phyloP scores from a whole-genome alignment of 108 stramenopile species.

The Skeletonema potamos region DNA sequence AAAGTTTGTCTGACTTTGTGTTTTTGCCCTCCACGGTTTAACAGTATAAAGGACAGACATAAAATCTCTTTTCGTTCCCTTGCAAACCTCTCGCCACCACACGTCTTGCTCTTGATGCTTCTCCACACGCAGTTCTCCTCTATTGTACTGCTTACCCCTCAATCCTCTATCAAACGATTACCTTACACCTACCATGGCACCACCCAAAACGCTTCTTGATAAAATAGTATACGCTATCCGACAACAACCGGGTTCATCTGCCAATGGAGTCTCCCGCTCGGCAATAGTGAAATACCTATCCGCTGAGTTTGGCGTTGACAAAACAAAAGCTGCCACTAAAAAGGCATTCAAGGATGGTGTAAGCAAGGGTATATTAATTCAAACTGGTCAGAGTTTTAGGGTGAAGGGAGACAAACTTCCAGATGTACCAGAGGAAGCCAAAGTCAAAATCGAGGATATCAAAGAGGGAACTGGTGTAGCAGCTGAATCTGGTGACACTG shows the following conservation, averaged over 20 bases:
- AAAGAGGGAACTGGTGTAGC: slow-evolving; percentile 30
- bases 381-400: slow-evolving; percentile 76
- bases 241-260: slow-evolving; percentile 19
- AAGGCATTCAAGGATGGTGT: slow-evolving; percentile 77
- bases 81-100: no score
- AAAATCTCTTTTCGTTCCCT: no score
- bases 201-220: slow-evolving; percentile 69
- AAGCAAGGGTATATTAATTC: slow-evolving; percentile 46
- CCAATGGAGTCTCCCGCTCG: slow-evolving; percentile 66
- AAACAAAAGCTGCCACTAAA: slow-evolving; percentile 53
- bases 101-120: no score
- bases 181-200: slow-evolving; percentile 12
- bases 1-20: no score
- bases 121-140: no score
- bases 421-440: slow-evolving; percentile 44
- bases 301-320: slow-evolving; percentile 67
- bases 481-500: slow-evolving; percentile 61
- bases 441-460: slow-evolving; percentile 53
- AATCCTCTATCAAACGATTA: no score
- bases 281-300: slow-evolving; percentile 79
- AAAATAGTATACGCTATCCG: slow-evolving; percentile 81
- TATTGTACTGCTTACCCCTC: no score
- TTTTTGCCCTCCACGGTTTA: no score
- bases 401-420: slow-evolving; percentile 57
- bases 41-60: no score